Evolutionary conservation across 2,329 filamentous ascomycete species (phyloP).

Genomic region (Epichloe amarillans): DNA sequence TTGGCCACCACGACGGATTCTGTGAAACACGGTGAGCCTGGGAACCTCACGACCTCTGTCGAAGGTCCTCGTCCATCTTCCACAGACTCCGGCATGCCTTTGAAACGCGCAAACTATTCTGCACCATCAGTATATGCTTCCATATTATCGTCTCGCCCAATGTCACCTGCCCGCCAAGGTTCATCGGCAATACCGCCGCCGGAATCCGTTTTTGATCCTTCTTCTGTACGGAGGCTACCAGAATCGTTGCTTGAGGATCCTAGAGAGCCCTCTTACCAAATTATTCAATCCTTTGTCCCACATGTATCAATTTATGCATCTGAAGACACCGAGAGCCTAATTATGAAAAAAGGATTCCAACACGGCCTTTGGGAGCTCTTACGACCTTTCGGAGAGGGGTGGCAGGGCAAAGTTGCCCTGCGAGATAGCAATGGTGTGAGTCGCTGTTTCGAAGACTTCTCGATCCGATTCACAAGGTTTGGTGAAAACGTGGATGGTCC

Average conservation of each 20-base stretch:
- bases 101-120: conserved; percentile 41
- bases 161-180: conserved; percentile 50
- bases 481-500: conserved; percentile 43
- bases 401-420: conserved; percentile 79
- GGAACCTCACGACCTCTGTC: conserved; percentile 41
- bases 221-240: conserved; percentile 29
- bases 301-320: conserved; percentile 83
- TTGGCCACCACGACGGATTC: conserved; percentile 43
- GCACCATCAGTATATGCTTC: conserved; percentile 51
- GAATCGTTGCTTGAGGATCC: conserved; percentile 31
- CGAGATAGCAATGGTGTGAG: conserved; percentile 81
- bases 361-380: conserved; percentile 74
- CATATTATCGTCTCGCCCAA: conserved; percentile 53
- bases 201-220: conserved; percentile 43
- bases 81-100: conserved; percentile 40
- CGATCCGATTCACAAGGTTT: conserved; percentile 70
- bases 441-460: conserved; percentile 76
- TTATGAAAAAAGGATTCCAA: conserved; percentile 71
- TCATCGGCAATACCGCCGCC: conserved; percentile 43
- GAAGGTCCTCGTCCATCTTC: conserved; percentile 32
- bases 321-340: conserved; percentile 66
- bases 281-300: conserved; percentile 77
- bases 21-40: conserved; percentile 44
- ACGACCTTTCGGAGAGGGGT: conserved; percentile 77
- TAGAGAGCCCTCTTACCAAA: conserved; percentile 47